phyloP scores from a whole-genome alignment of 768 basidiomycete genomes.

The Tremella fuciformis region DNA sequence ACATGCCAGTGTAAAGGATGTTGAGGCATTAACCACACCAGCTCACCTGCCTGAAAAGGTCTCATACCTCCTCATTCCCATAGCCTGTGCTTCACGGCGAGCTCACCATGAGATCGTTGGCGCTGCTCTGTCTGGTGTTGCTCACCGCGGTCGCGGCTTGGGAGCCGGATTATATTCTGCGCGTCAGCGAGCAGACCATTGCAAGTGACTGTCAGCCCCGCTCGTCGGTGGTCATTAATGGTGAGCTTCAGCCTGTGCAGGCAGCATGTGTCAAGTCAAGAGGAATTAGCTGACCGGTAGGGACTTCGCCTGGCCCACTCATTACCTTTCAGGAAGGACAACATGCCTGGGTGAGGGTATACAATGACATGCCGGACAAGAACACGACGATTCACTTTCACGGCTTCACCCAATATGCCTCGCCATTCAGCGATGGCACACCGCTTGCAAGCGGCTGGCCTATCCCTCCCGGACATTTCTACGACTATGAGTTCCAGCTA shows the following conservation, averaged over 20 bases:
- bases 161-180: conserved; percentile 18
- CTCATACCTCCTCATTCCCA: too few species aligned
- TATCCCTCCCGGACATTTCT: conserved; percentile 15
- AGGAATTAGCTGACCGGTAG: neutral
- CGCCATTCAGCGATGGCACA: conserved; percentile 17
- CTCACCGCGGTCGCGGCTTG: conserved; percentile 5
- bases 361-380: conserved; percentile 12
- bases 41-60: too few species aligned
- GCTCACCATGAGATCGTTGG: too few species aligned
- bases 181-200: conserved; percentile 9
- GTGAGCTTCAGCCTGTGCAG: neutral
- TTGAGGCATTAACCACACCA: too few species aligned
- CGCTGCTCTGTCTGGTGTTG: too few species aligned
- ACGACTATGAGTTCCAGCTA: conserved; percentile 19
- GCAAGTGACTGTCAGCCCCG: conserved; percentile 14
- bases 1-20: too few species aligned
- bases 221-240: conserved; percentile 11
- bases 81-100: too few species aligned
- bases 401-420: conserved; percentile 10
- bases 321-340: conserved; percentile 8
- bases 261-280: neutral
- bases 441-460: conserved; percentile 11
- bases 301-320: conserved; percentile 13
- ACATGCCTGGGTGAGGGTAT: conserved; percentile 18
- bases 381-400: conserved; percentile 18